phyloP scores from a whole-genome alignment of 73 alveolate genomes.

The Tetrahymena borealis region DNA sequence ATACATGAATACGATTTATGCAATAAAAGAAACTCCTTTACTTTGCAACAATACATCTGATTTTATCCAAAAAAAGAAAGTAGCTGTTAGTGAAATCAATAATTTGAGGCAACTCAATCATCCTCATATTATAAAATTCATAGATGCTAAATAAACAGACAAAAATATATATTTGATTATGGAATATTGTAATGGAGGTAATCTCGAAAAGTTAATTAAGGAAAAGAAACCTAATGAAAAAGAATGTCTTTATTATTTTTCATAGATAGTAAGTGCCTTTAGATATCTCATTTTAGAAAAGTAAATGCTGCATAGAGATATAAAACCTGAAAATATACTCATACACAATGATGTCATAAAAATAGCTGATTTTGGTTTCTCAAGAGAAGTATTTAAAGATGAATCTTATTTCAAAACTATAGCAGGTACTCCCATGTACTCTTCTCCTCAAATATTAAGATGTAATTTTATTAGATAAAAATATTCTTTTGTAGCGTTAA shows the following conservation, averaged over 20 bases:
- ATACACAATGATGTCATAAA: not conserved
- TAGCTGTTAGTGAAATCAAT: slow-evolving; percentile 36
- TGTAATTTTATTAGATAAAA: not conserved
- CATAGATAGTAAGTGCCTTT: not conserved
- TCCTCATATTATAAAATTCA: slow-evolving; percentile 54
- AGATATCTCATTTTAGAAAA: not conserved
- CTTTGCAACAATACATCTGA: not conserved
- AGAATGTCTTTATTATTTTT: not conserved
- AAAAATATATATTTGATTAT: slow-evolving; percentile 59
- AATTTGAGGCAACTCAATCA: slow-evolving; percentile 45
- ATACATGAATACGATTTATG: not conserved
- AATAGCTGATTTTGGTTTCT: not conserved
- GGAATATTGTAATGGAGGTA: slow-evolving; percentile 76
- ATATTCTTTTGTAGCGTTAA: too few species aligned
- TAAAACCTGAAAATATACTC: not conserved
- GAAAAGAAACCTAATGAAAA: slow-evolving; percentile 35
- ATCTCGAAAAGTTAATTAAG: slow-evolving; percentile 43
- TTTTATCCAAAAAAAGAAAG: not conserved
- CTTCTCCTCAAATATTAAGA: not conserved
- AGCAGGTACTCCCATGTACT: not conserved
- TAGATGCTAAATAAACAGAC: slow-evolving; percentile 48
- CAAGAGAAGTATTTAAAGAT: not conserved
- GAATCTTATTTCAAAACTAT: not conserved
- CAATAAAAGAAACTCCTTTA: not conserved
- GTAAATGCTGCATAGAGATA: not conserved